Conservation (phyloP, 1,284 basidiomycete genomes). For the Ustilago nuda region DNA sequence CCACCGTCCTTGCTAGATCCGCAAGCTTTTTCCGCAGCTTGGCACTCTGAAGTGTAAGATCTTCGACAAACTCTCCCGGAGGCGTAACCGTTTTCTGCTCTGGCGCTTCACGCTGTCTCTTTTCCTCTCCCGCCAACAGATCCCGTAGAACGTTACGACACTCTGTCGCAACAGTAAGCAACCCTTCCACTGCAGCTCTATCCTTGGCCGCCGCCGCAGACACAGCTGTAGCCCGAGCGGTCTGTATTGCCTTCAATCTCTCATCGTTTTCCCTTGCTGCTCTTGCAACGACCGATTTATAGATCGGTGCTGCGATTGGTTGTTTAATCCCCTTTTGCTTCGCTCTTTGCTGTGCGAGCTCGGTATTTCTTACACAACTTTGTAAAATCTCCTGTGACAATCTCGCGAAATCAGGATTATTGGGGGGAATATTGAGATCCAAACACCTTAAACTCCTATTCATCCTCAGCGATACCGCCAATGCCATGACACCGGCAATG, state of each 20-base stretch:
- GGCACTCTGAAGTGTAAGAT: slow-evolving; percentile 50
- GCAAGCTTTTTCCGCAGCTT: slow-evolving; percentile 37
- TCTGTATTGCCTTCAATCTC: slow-evolving; percentile 40
- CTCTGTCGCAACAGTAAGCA: slow-evolving; percentile 42
- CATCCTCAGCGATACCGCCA: slow-evolving; percentile 82
- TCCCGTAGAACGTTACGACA: slow-evolving; percentile 49
- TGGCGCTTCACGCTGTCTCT: slow-evolving; percentile 36
- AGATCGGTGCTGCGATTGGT: slow-evolving; percentile 62
- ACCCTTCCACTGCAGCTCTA: slow-evolving; percentile 15
- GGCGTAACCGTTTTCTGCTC: slow-evolving; percentile 28
- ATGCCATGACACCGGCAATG: slow-evolving; percentile 90
- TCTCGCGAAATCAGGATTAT: slow-evolving; percentile 84
- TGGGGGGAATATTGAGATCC: slow-evolving; percentile 88
- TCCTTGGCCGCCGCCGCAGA: slow-evolving; percentile 30
- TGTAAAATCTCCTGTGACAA: slow-evolving; percentile 74
- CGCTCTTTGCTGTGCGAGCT: slow-evolving; percentile 55
- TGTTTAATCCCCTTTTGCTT: slow-evolving; percentile 52
- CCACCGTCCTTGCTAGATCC: slow-evolving; percentile 25
- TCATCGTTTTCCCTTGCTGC: slow-evolving; percentile 61
- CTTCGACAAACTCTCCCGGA: slow-evolving; percentile 51
- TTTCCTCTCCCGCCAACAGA: slow-evolving; percentile 50
- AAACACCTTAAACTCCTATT: slow-evolving; percentile 90
- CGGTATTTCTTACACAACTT: slow-evolving; percentile 78
- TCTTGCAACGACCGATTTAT: slow-evolving; percentile 59
- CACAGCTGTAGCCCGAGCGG: slow-evolving; percentile 30